phyloP scores from a whole-genome alignment of 441 rosid species.

The Manihot esculenta region DNA sequence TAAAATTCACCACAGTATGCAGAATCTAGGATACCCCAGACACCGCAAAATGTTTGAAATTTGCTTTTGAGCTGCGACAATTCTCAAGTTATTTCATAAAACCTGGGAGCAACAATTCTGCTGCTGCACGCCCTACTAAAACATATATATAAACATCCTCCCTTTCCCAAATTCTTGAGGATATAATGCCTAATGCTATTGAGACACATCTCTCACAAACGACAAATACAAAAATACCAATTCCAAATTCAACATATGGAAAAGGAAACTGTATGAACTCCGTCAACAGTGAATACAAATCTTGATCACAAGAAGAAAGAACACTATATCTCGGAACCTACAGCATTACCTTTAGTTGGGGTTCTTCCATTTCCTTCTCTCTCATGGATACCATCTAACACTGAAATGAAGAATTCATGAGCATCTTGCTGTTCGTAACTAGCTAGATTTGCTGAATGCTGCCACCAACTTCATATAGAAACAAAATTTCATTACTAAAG shows the following conservation, averaged over 20 bases:
- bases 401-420: conserved; percentile 84
- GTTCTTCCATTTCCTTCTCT: conserved; percentile 51
- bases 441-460: conserved; percentile 73
- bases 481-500: conserved; percentile 37
- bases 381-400: conserved; percentile 79
- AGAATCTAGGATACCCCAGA: not conserved
- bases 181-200: not conserved
- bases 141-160: not conserved
- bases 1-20: not conserved
- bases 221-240: not conserved
- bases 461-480: conserved; percentile 82
- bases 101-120: not conserved
- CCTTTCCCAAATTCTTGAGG: not conserved
- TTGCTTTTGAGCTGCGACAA: not conserved
- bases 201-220: not conserved
- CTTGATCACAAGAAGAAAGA: conserved; percentile 15
- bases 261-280: conserved; percentile 6
- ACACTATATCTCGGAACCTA: conserved; percentile 17
- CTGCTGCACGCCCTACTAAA: not conserved
- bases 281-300: not conserved
- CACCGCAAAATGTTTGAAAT: conserved; percentile 3
- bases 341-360: conserved; percentile 51
- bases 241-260: not conserved
- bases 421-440: conserved; percentile 87
- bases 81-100: conserved; percentile 6